Percentiles rank a stretch among this genome's conserved stretches.
Evolutionary conservation across 768 basidiomycete species (phyloP).

Genomic region (Suillus occidentalis): DNA sequence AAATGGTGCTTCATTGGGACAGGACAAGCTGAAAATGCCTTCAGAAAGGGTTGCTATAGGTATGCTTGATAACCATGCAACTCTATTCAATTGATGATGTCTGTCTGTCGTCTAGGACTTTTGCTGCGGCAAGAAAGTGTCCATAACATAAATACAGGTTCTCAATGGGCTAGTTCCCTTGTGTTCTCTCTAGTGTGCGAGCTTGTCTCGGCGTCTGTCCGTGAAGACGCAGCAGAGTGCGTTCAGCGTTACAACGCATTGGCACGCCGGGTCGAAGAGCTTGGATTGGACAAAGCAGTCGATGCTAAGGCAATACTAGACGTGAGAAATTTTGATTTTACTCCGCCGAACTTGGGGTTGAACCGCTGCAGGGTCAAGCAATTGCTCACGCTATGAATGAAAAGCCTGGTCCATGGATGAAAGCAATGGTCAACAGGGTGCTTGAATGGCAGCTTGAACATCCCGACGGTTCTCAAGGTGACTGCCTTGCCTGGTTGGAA

Average conservation of each 20-base stretch:
- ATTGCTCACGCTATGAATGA: conserved; percentile 53
- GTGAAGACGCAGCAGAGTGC: conserved; percentile 43
- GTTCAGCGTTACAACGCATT: conserved; percentile 69
- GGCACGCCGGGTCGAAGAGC: conserved; percentile 54
- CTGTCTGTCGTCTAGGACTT: conserved; percentile 45
- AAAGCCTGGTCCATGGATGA: conserved; percentile 72
- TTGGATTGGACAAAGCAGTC: conserved; percentile 57
- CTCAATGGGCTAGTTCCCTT: conserved; percentile 69
- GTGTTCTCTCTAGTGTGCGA: conserved; percentile 78
- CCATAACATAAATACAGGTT: conserved; percentile 61
- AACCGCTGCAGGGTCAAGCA: conserved; percentile 62
- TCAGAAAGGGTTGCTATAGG: conserved; percentile 62
- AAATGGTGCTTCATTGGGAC: conserved; percentile 29
- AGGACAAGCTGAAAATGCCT: conserved; percentile 35
- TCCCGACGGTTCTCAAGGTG: conserved; percentile 62
- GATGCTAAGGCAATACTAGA: conserved; percentile 77
- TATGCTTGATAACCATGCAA: conserved; percentile 26
- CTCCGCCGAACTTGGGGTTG: conserved; percentile 1
- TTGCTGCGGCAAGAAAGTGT: conserved; percentile 66
- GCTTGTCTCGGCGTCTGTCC: conserved; percentile 44
- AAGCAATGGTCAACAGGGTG: conserved; percentile 60
- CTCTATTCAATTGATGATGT: not conserved
- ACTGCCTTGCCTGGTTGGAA: conserved; percentile 70
- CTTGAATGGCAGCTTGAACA: conserved; percentile 86
- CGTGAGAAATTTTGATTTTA: conserved; percentile 46